Evolutionary conservation across 441 rosid species (phyloP).

Genomic region (Gossypium lobatum): DNA sequence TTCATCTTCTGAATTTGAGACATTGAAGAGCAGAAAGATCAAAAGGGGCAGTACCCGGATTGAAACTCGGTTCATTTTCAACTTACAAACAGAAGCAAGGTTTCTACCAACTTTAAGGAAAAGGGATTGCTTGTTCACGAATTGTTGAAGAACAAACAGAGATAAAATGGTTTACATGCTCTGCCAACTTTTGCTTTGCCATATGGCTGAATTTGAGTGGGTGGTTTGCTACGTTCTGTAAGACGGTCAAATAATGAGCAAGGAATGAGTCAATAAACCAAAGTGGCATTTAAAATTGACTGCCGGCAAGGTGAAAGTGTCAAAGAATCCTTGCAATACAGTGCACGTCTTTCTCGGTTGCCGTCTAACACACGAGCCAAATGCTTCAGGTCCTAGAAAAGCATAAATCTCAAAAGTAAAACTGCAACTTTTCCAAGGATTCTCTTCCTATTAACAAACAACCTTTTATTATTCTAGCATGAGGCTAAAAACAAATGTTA

Average conservation of each 20-base stretch:
- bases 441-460: no score
- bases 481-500: not conserved
- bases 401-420: not conserved
- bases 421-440: conserved; percentile 8
- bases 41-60: conserved; percentile 26
- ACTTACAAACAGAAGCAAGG: not conserved
- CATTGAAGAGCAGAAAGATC: conserved; percentile 25
- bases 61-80: conserved; percentile 22
- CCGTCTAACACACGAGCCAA: not conserved
- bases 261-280: not conserved
- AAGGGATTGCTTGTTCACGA: not conserved
- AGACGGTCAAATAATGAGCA: not conserved
- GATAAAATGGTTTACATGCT: conserved; percentile 1
- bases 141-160: conserved; percentile 11
- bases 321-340: not conserved
- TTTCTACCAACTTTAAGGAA: not conserved
- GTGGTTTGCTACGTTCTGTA: not conserved
- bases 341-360: not conserved
- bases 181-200: conserved; percentile 18
- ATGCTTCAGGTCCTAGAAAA: not conserved
- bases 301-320: conserved; percentile 20
- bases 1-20: conserved; percentile 30
- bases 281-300: not conserved
- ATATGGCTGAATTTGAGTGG: conserved; percentile 34
- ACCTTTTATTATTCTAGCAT: not conserved